Base-by-base conservation (phyloP, 2,329 filamentous ascomycete species). In the Metarhizium brunneum region DNA sequence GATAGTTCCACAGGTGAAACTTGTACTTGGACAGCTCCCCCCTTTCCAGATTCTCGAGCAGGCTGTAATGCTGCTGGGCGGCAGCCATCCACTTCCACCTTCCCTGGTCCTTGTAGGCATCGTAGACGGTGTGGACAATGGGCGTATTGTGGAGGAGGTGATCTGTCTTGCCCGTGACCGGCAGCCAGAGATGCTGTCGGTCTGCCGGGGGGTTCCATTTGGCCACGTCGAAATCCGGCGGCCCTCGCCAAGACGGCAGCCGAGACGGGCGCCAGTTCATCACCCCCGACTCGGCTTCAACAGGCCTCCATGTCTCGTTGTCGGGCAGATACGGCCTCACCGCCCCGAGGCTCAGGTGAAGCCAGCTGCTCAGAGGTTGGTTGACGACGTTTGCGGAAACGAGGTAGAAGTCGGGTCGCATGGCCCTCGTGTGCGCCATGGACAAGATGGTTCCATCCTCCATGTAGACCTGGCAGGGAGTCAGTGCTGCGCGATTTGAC, bases 321-420 rank as follows among this genome's bases (percentile, higher is more conserved):
- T 81, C 80, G 3, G 80, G 79, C 20, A 81, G 71, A 63, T 81
- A 83, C 3, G 80, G 76, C 52, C 76, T 70, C 20, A 81, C 71
- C 18, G 76, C 75, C 5, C 76, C 77, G 8, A 78, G 69, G 56
- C 80, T 79, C 62, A 74, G 76, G 60, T 84, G 81, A 18, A 83
- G 69, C 68, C 77, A 76, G 51, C 74, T 73, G 36, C 81, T 74
- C 11, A 78, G 71, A 14, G 78, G 79, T 51, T 80, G 77, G 58
- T 83, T 83, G 59, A 83, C 69, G 25, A 84, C 49, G 49, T 51
- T 51, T 10, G 49, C 49, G 2, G 78, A 79, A 14, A 83, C 75
- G 49, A 76, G 68, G 58, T 74, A 75, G 30, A 73, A 73, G 43
- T 80, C 73, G 7, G 79, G 77, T 36, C 81, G 72, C 4, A 74